phyloP scores from a whole-genome alignment of 2,329 filamentous ascomycete species.

The Xylariaceae sp. region DNA sequence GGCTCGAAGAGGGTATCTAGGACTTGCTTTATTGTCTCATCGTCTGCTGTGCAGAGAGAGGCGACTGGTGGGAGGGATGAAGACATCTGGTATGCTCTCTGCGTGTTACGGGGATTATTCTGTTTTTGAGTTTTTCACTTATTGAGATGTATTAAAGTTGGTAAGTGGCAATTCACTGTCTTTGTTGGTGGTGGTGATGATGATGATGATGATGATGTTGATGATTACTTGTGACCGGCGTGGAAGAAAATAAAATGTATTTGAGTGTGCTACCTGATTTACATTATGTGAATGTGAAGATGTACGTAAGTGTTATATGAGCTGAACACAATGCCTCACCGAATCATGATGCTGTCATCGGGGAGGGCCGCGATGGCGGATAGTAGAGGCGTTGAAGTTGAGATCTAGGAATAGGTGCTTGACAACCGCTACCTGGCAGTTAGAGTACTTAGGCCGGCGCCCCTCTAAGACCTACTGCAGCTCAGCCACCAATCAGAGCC shows the following conservation, averaged over 20 bases:
- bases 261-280: too few relatives aligned
- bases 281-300: too few relatives aligned
- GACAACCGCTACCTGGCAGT: neutral
- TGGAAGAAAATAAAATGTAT: too few relatives aligned
- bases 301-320: neutral
- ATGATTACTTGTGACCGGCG: too few relatives aligned
- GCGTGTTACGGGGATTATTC: neutral
- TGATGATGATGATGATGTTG: too few relatives aligned
- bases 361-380: slow-evolving; percentile 10
- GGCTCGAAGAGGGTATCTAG: slow-evolving; percentile 85
- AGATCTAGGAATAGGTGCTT: neutral
- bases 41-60: slow-evolving; percentile 52
- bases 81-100: slow-evolving; percentile 7
- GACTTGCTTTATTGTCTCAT: slow-evolving; percentile 50
- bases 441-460: neutral
- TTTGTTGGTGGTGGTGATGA: too few relatives aligned
- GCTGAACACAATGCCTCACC: neutral
- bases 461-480: neutral
- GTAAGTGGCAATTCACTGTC: neutral
- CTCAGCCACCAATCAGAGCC: neutral
- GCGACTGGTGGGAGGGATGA: slow-evolving; percentile 53
- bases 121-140: neutral
- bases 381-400: neutral
- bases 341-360: neutral
- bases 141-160: neutral